Evolutionary conservation across 208 protist genomes (phyloP), one percentile per base, ranked within the genome.

Genomic region (Trypanosoma avium): DNA sequence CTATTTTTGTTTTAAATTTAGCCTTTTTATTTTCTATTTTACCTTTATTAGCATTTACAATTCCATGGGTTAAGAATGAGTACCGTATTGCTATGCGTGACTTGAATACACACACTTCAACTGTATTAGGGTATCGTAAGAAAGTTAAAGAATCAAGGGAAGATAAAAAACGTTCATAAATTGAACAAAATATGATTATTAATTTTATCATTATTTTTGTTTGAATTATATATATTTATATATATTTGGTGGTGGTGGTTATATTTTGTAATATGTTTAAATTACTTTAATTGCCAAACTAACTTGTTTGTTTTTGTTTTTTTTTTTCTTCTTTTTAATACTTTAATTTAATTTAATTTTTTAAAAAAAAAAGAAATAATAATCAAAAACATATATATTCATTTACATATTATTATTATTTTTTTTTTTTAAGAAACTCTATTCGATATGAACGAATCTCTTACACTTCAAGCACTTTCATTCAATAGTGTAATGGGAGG

Each of bases 1-100:
- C 72, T 52, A 43, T 81, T 54, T 82, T 73, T 70, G 30, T 67
- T 7, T 82, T 79, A 13, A 78, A 84, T 48, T 57, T 47, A 27
- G 65, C 62, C 19, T 79, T 88, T 35, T 33, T 82, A 1, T 12
- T 75, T n/a, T 73, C 61, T 54, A n/a, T 85, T 8, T 62, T 73
- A 15, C 50, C 67, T 19, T 21, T 67, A 38, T 73, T 72, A 50
- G 55, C 68, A 30, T 70, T 88, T 17, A 56, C 42, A 5, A 55
- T 58, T 3, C 78, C 78, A 32, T 70, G 70, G 15, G 30, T 84
- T 8, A 45, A 53, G 32, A 61, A 75, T 47, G 77, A 87, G 43
- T 74, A 67, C 24, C 55, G 65, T 17, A 43, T 75, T 15, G 54
- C 73, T 27, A 64, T 75, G 50, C 52, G 48, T 9, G 64, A 82